Evolutionary conservation across 768 basidiomycete species (phyloP).

Genomic region (Hirschioporus abietinus): DNA sequence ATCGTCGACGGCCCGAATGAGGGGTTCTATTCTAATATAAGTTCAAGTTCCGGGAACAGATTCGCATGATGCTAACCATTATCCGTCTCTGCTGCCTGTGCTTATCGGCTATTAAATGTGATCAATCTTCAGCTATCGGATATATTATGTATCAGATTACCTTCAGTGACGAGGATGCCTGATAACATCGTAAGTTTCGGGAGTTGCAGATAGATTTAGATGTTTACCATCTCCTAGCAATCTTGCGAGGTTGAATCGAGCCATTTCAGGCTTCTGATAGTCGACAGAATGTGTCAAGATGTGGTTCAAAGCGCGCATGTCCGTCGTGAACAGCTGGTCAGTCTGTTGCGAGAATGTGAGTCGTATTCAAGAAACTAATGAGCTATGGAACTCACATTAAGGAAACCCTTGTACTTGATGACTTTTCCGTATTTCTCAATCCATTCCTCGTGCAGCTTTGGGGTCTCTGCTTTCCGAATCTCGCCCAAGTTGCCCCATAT

Average conservation of each 20-base stretch:
- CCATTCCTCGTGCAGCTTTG: slow-evolving; percentile 41
- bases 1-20: slow-evolving; percentile 60
- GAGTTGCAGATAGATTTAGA: not conserved
- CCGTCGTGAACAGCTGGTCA: slow-evolving; percentile 47
- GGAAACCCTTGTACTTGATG: slow-evolving; percentile 36
- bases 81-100: slow-evolving; percentile 35
- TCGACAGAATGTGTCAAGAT: slow-evolving; percentile 50
- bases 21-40: slow-evolving; percentile 42
- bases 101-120: slow-evolving; percentile 19
- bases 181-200: not conserved
- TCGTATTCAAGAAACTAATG: no score
- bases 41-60: not conserved
- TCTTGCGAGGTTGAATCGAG: slow-evolving; percentile 31
- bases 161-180: slow-evolving; percentile 16
- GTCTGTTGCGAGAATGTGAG: slow-evolving; percentile 20
- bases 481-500: slow-evolving; percentile 46
- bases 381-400: slow-evolving; percentile 34
- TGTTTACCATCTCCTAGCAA: slow-evolving; percentile 32
- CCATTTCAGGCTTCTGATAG: slow-evolving; percentile 50
- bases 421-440: slow-evolving; percentile 41
- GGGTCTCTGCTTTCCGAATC: slow-evolving; percentile 34
- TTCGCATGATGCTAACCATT: not conserved
- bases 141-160: slow-evolving; percentile 20
- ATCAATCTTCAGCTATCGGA: not conserved
- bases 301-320: slow-evolving; percentile 58